Base-by-base conservation (phyloP, 305 asterid genomes). In the Ruellia speciosa region DNA sequence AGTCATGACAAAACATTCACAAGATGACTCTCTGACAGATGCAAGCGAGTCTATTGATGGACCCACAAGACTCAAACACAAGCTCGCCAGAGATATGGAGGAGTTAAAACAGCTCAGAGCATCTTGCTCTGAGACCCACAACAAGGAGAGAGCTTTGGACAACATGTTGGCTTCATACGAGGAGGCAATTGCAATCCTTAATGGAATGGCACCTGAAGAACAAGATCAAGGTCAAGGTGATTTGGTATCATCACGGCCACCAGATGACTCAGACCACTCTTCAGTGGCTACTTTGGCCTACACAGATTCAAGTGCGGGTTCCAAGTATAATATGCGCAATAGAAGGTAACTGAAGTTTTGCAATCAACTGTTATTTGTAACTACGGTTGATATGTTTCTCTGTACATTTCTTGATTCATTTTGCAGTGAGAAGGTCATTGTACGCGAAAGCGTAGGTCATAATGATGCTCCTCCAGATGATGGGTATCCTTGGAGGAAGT, bases 401-500 rank as follows among this genome's bases (percentile, higher is more conserved):
- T 24, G 31, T 24, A 1, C 31, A 24, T 24, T 24, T 24, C 31
- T 24, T 24, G 31, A 24, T 24, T 24, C 31, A 24, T 24, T 24
- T 24, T 24, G 31, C 4, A 24, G n/a, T n/a, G 31, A 24, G 2
- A 4, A 24, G 31, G 31, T 4, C 2, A 24, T 4, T 4, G 2
- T 24, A 1, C 31, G 31, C 4, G 2, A 1, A 24, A 24, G 31
- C 2, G 4, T 1, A 24, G 31, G 31, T 4, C 31, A 2, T 24
- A 4, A 24, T 24, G 31, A 24, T 24, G 31, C 31, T 24, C 4
- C 4, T 24, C 31, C 31, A 24, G 31, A 69, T 40, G 86, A 82
- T 66, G 87, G 77, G 43, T 72, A 58, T 51, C 7, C 33, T 28
- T 79, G 86, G 84, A 73, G 77, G 64, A 82, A 77, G 73, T 75